Base-by-base conservation (phyloP, 768 basidiomycete genomes). In the Termitomyces sp. region DNA sequence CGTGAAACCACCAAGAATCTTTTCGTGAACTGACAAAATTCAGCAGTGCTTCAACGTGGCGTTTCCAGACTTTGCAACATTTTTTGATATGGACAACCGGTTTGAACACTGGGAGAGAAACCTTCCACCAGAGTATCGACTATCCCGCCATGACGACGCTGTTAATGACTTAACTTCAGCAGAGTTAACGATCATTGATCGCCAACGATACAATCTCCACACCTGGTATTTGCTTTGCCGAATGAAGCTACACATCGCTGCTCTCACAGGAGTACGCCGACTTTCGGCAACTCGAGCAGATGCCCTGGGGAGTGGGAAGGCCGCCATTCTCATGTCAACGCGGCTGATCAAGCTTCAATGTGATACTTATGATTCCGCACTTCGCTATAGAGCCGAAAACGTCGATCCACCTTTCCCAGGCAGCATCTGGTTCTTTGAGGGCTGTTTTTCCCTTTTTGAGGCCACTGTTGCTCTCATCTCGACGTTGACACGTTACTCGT, bases 221-320 rank as follows among this genome's bases (percentile, higher is more conserved):
- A 77, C 74, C 12, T 81, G 79, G 77, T 81, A 78, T 61, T 68
- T 79, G 27, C 70, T 75, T 25, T 73, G 67, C 9, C 73, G 78
- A 35, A 69, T 78, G 57, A 81, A 79, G 57, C 65, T 83, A 3
- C 75, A 77, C 62, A 68, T 80, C 19, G 70, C 76, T 8, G 75
- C 74, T 41, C 69, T 75, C 23, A 77, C 73, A 59, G 73, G 73
- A 56, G 61, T 68, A 53, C 66, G 65, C 48, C 65, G 63, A n/a
- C 54, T 60, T 0, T 57, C 59, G 25, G 67, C 66, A 29, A 63
- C 64, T n/a, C 65, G 67, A 8, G 55, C 59, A 21, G 65, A 68
- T 37, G 63, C 69, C 29, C 63, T 67, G 42, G 68, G 70, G 43
- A 73, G 73, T 57, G 71, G 73, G 44, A 71, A 73, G 57, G 68